phyloP scores from a whole-genome alignment of 2,329 filamentous ascomycete species.

The Nigrospora osmanthi region DNA sequence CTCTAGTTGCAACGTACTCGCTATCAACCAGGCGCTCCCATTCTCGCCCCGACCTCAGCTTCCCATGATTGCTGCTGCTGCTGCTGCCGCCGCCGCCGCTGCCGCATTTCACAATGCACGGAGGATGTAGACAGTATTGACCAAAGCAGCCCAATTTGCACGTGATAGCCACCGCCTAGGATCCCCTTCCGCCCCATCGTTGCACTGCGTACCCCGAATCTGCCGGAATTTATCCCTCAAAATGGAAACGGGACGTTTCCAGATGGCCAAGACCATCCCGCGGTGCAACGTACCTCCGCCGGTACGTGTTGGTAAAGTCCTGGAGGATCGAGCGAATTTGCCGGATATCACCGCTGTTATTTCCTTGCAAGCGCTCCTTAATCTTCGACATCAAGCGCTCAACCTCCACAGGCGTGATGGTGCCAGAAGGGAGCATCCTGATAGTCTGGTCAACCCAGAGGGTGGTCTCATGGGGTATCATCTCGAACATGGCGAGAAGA shows the following conservation, averaged over 20 bases:
- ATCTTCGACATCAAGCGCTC: slow-evolving; percentile 76
- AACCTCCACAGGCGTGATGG: slow-evolving; percentile 71
- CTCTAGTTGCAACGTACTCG: too few species aligned
- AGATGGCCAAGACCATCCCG: slow-evolving; percentile 82
- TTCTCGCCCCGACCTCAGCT: too few species aligned
- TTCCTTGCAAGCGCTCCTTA: slow-evolving; percentile 63
- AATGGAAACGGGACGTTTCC: slow-evolving; percentile 82
- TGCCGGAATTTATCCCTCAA: slow-evolving; percentile 40
- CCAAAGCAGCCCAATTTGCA: too few species aligned
- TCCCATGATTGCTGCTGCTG: too few species aligned
- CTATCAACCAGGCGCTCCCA: too few species aligned
- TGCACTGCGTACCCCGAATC: neutral
- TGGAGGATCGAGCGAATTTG: slow-evolving; percentile 82
- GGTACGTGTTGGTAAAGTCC: slow-evolving; percentile 94
- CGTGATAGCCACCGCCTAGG: too few species aligned
- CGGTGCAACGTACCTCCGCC: slow-evolving; percentile 90
- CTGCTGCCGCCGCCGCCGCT: too few species aligned
- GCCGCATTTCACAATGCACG: too few species aligned
- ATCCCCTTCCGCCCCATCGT: too few species aligned
- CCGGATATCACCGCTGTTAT: slow-evolving; percentile 52
- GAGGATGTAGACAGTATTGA: too few species aligned
- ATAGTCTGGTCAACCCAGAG: slow-evolving; percentile 80
- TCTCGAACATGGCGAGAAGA: slow-evolving; percentile 80
- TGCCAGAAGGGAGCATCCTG: slow-evolving; percentile 73
- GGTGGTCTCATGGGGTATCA: slow-evolving; percentile 73